Percentiles rank a stretch among this genome's conserved stretches.
phyloP scores from a whole-genome alignment of 1,284 basidiomycete genomes.

The Papiliotrema nemorosa region DNA sequence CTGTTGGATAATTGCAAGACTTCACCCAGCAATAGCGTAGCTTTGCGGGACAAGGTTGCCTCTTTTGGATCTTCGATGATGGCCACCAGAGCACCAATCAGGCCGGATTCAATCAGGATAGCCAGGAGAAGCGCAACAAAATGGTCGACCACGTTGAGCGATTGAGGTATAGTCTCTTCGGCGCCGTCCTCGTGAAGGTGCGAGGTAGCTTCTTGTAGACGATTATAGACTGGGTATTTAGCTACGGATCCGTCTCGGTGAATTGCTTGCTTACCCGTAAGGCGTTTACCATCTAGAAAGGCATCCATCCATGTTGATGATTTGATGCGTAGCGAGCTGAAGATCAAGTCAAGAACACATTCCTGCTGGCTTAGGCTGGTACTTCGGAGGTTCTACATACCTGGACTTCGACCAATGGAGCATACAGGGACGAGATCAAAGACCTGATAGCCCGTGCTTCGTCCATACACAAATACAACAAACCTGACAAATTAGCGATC shows the following conservation, averaged over 20 bases:
- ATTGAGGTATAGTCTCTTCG: constrained; percentile 55
- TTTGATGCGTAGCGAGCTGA: constrained; percentile 87
- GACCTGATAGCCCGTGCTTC: constrained; percentile 79
- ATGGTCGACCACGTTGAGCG: constrained; percentile 83
- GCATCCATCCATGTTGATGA: constrained; percentile 84
- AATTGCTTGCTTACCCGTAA: constrained; percentile 74
- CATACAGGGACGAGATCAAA: constrained; percentile 77
- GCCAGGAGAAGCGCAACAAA: constrained; percentile 86
- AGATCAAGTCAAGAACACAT: constrained; percentile 87
- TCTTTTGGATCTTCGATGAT: constrained; percentile 67
- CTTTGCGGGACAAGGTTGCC: constrained; percentile 72
- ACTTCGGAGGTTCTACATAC: constrained; percentile 53
- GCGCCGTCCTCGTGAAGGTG: constrained; percentile 29
- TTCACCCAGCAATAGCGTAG: constrained; percentile 88
- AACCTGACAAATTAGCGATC: constrained; percentile 53
- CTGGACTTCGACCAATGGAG: constrained; percentile 80
- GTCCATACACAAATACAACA: constrained; percentile 92
- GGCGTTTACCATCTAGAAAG: constrained; percentile 76
- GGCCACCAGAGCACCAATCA: constrained; percentile 76
- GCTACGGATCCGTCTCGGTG: no score
- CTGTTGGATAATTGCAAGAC: constrained; percentile 82
- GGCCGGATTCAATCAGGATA: constrained; percentile 79
- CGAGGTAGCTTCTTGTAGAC: constrained; percentile 33
- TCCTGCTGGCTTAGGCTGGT: constrained; percentile 58
- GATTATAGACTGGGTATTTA: constrained; percentile 40